Conservation (phyloP, 2,329 filamentous ascomycete species). For the Diaporthe citriasiana region DNA sequence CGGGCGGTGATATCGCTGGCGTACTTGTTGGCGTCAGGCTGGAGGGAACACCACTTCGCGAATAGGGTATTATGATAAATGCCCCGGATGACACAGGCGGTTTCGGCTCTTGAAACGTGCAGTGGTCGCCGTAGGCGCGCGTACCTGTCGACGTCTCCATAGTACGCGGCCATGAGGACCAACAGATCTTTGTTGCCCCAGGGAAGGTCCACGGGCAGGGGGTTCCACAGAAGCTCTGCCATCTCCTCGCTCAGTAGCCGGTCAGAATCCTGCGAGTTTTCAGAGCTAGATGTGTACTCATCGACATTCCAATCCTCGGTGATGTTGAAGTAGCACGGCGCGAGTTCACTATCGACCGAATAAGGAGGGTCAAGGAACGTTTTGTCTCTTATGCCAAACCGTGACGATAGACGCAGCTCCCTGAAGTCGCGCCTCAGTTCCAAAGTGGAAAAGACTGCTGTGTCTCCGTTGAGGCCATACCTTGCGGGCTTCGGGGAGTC, state of each 20-base stretch:
- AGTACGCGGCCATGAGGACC: conserved; percentile 54
- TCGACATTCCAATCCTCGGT: not conserved
- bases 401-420: not conserved
- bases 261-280: not conserved
- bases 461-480: not conserved
- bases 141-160: conserved; percentile 57
- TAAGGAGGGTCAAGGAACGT: not conserved
- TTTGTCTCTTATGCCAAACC: not conserved
- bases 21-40: not conserved
- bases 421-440: not conserved
- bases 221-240: not conserved
- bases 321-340: conserved; percentile 5
- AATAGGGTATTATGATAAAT: not conserved
- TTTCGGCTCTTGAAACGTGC: not conserved
- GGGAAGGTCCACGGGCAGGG: conserved; percentile 46
- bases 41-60: not conserved
- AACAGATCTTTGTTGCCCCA: conserved; percentile 54
- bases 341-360: not conserved
- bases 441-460: not conserved
- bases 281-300: not conserved
- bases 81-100: not conserved
- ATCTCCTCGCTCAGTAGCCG: not conserved
- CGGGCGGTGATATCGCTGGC: not conserved
- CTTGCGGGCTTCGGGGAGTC: not conserved
- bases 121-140: conserved; percentile 49